A percentile compares a stretch with the other conserved stretches of the same genome.
Evolutionary conservation across 2,329 filamentous ascomycete species (phyloP).

Genomic region (Lecanicillium sp.): DNA sequence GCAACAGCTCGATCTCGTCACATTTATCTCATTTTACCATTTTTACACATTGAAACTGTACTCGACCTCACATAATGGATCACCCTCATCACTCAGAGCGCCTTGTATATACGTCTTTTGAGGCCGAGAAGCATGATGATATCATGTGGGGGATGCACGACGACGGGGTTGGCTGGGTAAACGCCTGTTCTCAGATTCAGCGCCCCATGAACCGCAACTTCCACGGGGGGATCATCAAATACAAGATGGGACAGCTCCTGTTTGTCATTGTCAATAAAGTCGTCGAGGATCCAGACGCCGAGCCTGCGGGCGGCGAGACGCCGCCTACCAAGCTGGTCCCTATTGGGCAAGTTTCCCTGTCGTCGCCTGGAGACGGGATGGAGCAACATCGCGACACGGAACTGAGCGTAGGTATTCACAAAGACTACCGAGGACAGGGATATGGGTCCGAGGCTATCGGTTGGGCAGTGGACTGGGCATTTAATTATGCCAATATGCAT

Average conservation of each 20-base stretch:
- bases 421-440: slow-evolving; percentile 29
- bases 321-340: neutral
- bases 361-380: neutral
- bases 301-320: neutral
- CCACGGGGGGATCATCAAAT: neutral
- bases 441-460: slow-evolving; percentile 39
- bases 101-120: slow-evolving; percentile 4
- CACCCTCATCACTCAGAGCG: slow-evolving; percentile 7
- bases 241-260: neutral
- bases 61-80: neutral
- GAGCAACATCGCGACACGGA: slow-evolving; percentile 1
- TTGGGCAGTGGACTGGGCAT: slow-evolving; percentile 39
- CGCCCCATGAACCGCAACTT: slow-evolving; percentile 1
- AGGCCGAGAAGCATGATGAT: slow-evolving; percentile 4
- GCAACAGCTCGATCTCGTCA: no score
- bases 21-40: neutral
- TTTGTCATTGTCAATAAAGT: slow-evolving; percentile 8
- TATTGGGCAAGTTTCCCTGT: neutral
- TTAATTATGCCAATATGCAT: slow-evolving; percentile 35
- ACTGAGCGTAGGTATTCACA: slow-evolving; percentile 32
- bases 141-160: neutral
- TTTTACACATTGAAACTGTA: neutral
- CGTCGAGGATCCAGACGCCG: neutral
- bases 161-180: slow-evolving; percentile 5
- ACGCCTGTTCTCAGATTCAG: slow-evolving; percentile 7